Evolutionary conservation across 805 yeast species (phyloP), one percentile per base, ranked within the genome.

Genomic region (Candida tammaniensis): DNA sequence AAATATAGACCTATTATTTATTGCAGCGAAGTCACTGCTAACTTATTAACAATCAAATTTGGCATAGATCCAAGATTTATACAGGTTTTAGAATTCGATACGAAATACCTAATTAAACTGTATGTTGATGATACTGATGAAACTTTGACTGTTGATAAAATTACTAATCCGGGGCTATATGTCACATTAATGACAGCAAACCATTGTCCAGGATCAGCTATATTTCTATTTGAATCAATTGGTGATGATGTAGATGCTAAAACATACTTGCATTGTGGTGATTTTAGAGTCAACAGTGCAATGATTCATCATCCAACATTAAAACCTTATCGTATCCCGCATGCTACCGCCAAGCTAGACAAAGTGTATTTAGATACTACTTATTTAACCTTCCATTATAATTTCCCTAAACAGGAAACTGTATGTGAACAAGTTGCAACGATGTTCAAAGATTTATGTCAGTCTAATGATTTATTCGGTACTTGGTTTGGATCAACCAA

Each of bases 191-290:
- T 82, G 5, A 88, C 86, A 46, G 98, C 98, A 0, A 91, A 93
- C 48, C 98, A 93, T 59, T 93, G 98, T 57, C 98, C 98, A 1
- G 98, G 98, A 2, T 86, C 97, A 3, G 86, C 78, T 0, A 74
- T 93, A 0, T 84, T 89, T 40, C 57, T 88, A 9, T 83, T 86
- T 48, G 82, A 80, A 47, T 58, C 71, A 3, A 54, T 53, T 13
- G 44, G 61, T 0, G 29, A 36, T n/a, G 45, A 42, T 4, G 54
- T 56, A 0, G 34, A 42, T 1, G 36, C 39, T 3, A 52, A 56
- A 12, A 59, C 58, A 26, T 66, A 71, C 4, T 59, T 93, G 20
- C 98, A 93, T 55, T 88, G 97, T 33, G 98, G 98, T 2, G 98
- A 93, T 59, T 93, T 91, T 51, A 64, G 98, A 38, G 87, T 88